Evolutionary conservation across 1,284 basidiomycete genomes (phyloP).

Genomic region (Fomes fomentarius): DNA sequence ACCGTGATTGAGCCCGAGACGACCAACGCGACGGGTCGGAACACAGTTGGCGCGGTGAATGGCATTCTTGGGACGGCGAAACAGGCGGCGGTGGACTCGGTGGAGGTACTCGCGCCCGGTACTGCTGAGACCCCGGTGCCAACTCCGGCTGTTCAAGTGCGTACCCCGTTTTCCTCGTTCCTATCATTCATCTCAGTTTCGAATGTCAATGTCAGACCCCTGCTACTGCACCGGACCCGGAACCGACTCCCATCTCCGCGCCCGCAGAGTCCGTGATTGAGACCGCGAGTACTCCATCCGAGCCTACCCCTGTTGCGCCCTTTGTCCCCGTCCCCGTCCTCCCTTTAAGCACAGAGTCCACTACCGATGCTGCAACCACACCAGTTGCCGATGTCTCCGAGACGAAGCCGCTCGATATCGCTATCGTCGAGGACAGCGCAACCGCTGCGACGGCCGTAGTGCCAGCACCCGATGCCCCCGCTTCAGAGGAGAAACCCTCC

Average conservation of each 20-base stretch:
- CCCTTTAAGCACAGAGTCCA: constrained; percentile 18
- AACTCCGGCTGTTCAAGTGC: constrained; percentile 22
- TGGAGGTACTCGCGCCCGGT: constrained; percentile 32
- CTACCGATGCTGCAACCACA: constrained; percentile 6
- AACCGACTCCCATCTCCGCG: constrained; percentile 5
- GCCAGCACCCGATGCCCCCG: constrained; percentile 2
- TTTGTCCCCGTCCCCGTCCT: constrained; percentile 22
- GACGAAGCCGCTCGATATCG: constrained; percentile 22
- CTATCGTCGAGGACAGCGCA: constrained; percentile 21
- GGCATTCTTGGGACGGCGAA: constrained; percentile 27
- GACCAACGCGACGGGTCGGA: neutral
- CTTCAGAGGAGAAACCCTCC: constrained; percentile 8
- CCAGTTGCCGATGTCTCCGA: constrained; percentile 19
- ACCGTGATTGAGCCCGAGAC: constrained; percentile 9
- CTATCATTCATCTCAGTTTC: neutral
- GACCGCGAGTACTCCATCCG: constrained; percentile 12
- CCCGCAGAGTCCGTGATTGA: constrained; percentile 5
- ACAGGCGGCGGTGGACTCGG: constrained; percentile 30
- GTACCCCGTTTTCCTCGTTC: neutral
- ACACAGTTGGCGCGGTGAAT: constrained; percentile 12
- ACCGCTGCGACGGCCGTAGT: constrained; percentile 10
- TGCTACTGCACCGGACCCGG: constrained; percentile 5
- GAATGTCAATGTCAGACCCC: constrained; percentile 6
- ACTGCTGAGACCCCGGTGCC: constrained; percentile 22
- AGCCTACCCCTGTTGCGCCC: constrained; percentile 17